These are phyloP conservation scores for Mycena sanguinolenta DNA, from an alignment of 768 basidiomycete genomes.

Conservation along the genomic window DNA sequence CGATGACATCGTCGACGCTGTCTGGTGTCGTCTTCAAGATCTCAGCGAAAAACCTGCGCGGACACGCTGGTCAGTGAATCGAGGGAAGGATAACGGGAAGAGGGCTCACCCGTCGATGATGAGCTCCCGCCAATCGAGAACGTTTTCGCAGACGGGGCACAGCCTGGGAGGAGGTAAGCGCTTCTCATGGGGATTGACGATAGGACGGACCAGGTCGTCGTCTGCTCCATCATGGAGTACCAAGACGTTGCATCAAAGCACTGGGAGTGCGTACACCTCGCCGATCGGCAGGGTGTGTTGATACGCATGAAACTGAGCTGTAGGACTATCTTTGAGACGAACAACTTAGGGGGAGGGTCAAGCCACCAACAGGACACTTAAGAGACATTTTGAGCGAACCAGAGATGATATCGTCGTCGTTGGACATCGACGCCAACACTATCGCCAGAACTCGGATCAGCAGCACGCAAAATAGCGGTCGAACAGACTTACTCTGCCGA, in stretches of 20 bases:
- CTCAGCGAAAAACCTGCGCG: not conserved
- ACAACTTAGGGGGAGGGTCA: not conserved
- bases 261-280: constrained; percentile 72
- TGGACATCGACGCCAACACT: constrained; percentile 58
- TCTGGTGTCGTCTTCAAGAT: not conserved
- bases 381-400: constrained; percentile 75
- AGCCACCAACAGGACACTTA: constrained; percentile 74
- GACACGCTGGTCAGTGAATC: too few relatives aligned
- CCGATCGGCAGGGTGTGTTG: constrained; percentile 71
- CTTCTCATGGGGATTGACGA: not conserved
- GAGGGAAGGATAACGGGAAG: too few relatives aligned
- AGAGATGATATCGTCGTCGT: constrained; percentile 79
- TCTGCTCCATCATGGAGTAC: constrained; percentile 81
- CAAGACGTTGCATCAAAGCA: constrained; percentile 84
- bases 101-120: constrained; percentile 73
- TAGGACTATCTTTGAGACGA: not conserved
- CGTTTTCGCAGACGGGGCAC: constrained; percentile 80
- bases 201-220: constrained; percentile 68
- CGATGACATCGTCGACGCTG: not conserved
- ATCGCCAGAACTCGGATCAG: not conserved
- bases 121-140: constrained; percentile 69
- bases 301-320: constrained; percentile 79
- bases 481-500: constrained; percentile 57
- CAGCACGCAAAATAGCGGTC: not conserved
- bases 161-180: constrained; percentile 36